Conservation (phyloP, 2,329 filamentous ascomycete species). For the Conoideocrella luteorostrata region DNA sequence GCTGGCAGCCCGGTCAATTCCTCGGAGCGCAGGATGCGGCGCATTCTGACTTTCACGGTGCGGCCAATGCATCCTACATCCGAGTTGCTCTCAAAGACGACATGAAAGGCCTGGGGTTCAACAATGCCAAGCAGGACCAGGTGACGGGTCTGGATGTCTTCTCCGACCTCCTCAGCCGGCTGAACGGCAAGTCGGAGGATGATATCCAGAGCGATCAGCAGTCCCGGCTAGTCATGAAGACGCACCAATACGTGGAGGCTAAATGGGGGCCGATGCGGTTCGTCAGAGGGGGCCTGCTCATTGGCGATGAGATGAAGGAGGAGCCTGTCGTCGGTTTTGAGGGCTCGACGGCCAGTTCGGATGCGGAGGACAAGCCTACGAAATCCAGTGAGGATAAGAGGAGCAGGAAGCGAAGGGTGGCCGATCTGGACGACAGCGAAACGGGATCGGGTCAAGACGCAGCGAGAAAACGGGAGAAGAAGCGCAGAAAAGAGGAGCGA, state of each 20-base stretch:
- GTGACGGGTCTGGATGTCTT: constrained; percentile 83
- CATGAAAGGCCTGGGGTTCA: constrained; percentile 81
- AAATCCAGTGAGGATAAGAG: constrained; percentile 37
- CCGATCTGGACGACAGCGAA: constrained; percentile 27
- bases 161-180: constrained; percentile 74
- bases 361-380: constrained; percentile 17
- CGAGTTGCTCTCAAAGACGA: constrained; percentile 83
- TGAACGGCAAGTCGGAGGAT: constrained; percentile 82
- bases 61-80: constrained; percentile 79
- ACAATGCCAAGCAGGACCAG: constrained; percentile 65
- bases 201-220: constrained; percentile 64
- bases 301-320: constrained; percentile 49
- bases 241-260: constrained; percentile 65
- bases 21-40: constrained; percentile 72
- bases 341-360: constrained; percentile 8
- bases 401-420: constrained; percentile 43
- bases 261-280: constrained; percentile 81
- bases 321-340: constrained; percentile 17
- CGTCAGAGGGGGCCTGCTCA: constrained; percentile 71
- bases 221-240: constrained; percentile 61
- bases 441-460: constrained; percentile 7
- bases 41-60: constrained; percentile 70
- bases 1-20: constrained; percentile 81
- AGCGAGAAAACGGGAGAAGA: constrained; percentile 29
- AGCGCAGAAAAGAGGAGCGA: constrained; percentile 28